Conservation (phyloP, 2,329 filamentous ascomycete genomes). For the Seiridium cupressi region DNA sequence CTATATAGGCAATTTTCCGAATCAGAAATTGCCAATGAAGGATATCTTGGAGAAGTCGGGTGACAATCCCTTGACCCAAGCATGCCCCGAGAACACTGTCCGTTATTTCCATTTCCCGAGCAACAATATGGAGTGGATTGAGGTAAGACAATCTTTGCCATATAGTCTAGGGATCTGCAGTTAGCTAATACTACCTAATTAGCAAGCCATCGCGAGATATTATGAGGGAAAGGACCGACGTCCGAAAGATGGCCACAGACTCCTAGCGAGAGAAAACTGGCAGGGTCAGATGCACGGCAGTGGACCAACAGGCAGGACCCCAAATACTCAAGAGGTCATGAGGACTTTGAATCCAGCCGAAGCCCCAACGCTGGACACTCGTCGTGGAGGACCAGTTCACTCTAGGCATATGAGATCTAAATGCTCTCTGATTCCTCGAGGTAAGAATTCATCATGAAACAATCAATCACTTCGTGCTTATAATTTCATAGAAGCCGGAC, state of each 20-base stretch:
- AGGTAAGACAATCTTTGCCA: not conserved
- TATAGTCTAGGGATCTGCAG: too few species aligned
- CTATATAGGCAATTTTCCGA: not conserved
- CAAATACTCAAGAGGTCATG: too few species aligned
- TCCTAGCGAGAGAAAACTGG: constrained; percentile 9
- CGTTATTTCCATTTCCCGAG: constrained; percentile 12
- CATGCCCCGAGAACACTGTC: not conserved
- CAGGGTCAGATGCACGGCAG: constrained; percentile 11
- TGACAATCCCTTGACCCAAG: not conserved
- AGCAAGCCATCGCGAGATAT: constrained; percentile 9
- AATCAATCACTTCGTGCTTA: not conserved
- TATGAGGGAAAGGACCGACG: not conserved
- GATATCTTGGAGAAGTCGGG: not conserved
- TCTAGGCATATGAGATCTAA: constrained; percentile 10
- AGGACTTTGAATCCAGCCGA: not conserved
- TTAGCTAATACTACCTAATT: not conserved
- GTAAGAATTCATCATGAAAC: not conserved
- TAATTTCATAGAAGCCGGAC: not conserved
- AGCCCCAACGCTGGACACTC: not conserved
- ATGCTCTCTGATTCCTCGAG: constrained; percentile 8
- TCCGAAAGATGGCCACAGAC: not conserved
- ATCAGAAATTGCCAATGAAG: constrained; percentile 8
- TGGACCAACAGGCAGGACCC: not conserved
- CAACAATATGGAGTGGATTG: constrained; percentile 12
- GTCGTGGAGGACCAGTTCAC: constrained; percentile 2